A percentile compares a stretch with the other conserved stretches of the same genome.
Conservation (phyloP, 73 alveolate genomes). For the Tetrahymena malaccensis region DNA sequence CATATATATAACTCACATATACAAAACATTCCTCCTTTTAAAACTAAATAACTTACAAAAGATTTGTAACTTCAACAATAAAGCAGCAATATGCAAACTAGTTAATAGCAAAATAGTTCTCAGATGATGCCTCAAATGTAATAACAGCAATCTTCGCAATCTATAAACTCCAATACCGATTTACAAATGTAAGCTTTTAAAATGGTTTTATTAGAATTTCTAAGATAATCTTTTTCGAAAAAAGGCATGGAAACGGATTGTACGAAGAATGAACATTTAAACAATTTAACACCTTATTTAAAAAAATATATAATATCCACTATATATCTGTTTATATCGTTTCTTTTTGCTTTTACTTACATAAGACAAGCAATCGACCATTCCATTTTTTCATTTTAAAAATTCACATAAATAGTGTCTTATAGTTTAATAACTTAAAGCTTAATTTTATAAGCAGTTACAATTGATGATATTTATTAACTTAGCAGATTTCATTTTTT, state of each 20-base stretch:
- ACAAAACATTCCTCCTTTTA: not conserved
- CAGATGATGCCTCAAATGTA: not conserved
- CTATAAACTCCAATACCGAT: not conserved
- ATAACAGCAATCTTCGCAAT: not conserved
- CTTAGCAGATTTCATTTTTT: no score
- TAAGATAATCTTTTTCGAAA: not conserved
- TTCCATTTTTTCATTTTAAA: not conserved
- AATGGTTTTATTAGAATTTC: not conserved
- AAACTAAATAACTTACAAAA: not conserved
- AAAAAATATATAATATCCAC: not conserved
- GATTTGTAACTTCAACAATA: not conserved
- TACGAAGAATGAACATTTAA: not conserved
- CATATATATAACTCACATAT: slow-evolving; percentile 31
- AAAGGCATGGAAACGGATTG: not conserved
- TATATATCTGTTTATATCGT: not conserved
- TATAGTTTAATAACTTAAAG: not conserved
- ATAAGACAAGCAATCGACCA: not conserved
- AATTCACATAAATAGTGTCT: no score
- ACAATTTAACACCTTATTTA: not conserved
- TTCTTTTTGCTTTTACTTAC: not conserved
- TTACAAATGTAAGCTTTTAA: not conserved
- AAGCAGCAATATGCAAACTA: not conserved
- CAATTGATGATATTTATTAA: no score
- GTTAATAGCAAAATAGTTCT: not conserved
- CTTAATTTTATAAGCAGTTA: no score